Base-by-base conservation (phyloP, 495 filamentous ascomycete genomes). In the Hypoxylon fragiforme region DNA sequence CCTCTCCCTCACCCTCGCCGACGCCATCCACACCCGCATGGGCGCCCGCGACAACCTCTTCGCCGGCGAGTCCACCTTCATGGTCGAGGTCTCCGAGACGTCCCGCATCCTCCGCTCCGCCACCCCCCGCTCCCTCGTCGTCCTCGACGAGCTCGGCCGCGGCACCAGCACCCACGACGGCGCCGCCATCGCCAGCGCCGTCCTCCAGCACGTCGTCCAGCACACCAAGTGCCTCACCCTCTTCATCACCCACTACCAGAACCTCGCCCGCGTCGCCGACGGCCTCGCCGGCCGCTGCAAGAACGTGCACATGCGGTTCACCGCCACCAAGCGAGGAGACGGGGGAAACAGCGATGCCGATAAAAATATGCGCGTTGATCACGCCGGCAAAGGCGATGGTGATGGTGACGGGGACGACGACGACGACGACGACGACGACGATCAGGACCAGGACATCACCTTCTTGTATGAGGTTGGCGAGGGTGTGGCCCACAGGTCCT, bases 191-290 rank as follows among this genome's bases (percentile, higher is more conserved):
- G 94, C 94, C 1, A 86, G 95, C 67, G 89, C 92, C 9, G 92
- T 97, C 0, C 77, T 97, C 2, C 84, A 92, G 41, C 81, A 92
- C 54, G 82, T 97, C 57, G 85, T 92, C n/a, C 75, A 82, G 30
- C 83, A 89, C 1, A 75, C 85, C 1, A 75, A 77, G 45, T 90
- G 90, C 41, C 73, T 97, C 51, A 92, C 88, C 3, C 75, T 97
- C 14, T 98, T 98, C 75, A 94, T 97, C 66, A 98, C 94, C 35
- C 94, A 98, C 73, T 97, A 98, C 70, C 95, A 97, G 66, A 82
- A 82, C 52, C 81, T 98, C 1, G 85, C 87, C 8, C 73, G 77
- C 35, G 79, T 96, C 55, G 88, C 83, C 3, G 79, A 82, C 11
- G 80, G 82, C 3, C 88, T 92, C 52, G 67, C 76, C 24, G 70